Conservation (phyloP, 257 asterid species). For the Solanum sejunctum region DNA sequence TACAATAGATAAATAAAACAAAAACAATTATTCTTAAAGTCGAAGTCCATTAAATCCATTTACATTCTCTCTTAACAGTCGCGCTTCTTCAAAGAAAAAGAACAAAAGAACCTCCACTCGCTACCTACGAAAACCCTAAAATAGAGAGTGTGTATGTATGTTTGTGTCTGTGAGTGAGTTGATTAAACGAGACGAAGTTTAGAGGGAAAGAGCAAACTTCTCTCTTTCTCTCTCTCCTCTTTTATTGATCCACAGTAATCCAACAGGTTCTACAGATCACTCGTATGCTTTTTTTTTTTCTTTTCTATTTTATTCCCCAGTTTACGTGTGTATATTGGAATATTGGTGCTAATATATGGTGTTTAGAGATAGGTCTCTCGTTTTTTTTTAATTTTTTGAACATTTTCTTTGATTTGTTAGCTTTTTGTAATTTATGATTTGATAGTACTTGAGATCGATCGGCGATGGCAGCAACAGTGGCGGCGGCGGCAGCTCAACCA, state of each 20-base stretch:
- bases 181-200: background rate
- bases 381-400: background rate
- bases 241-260: background rate
- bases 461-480: constrained; percentile 21
- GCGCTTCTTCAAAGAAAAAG: constrained; percentile 6
- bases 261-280: background rate
- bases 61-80: background rate
- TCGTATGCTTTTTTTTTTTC: background rate
- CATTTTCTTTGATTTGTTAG: background rate
- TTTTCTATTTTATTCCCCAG: background rate
- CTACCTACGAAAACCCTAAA: constrained; percentile 11
- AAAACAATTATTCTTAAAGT: background rate
- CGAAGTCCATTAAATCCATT: background rate
- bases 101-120: constrained; percentile 15
- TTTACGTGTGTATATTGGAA: background rate
- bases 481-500: constrained; percentile 3
- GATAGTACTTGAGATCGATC: constrained; percentile 2
- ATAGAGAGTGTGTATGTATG: background rate
- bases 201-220: background rate
- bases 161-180: background rate
- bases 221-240: background rate
- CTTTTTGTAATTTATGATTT: constrained; percentile 1
- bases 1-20: background rate
- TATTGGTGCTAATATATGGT: background rate
- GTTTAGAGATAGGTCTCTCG: background rate